Evolutionary conservation across 2,329 filamentous ascomycete genomes (phyloP), one percentile per base, ranked within the genome.

Genomic region (Hysterium pulicare): DNA sequence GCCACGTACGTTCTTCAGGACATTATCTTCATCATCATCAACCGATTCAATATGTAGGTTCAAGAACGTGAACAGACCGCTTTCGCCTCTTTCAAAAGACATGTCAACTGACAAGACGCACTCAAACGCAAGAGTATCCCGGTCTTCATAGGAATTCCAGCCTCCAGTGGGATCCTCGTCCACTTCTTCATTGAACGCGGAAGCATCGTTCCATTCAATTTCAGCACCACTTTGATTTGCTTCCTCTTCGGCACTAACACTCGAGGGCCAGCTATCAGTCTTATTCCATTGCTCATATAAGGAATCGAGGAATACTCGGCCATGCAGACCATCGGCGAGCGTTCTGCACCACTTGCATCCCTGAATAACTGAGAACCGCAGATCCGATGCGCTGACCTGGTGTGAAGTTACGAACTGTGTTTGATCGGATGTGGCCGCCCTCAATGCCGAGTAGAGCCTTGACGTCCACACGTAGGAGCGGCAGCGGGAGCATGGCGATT

Each of bases 111-210:
- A 10, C 24, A 45, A 47, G 5, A 13, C 26, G 15, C 38, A 45
- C 11, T 22, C 10, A 10, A 40, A 21, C 11, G 8, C 10, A 2
- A 47, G 34, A 15, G 38, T 45, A 22, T 47, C 45, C 22, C 45
- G 42, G 10, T 47, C 42, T 30, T 47, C 16, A 38, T 40, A 47
- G 31, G 30, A 15, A n/a, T 41, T 31, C 45, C 37, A 47, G 8
- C 45, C 38, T 31, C 41, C 45, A 21, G 41, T 47, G 1, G 40
- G 16, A 21, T 44, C 45, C 4, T 41, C 31, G 2, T 32, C 41
- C 15, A 36, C 16, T 9, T 45, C 34, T 20, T 45, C 45, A 17
- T 45, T 40, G n/a, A 30, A 30, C n/a, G 26, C 26, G n/a, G 26
- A 30, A 30, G 26, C 26, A 30, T 30, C 26, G n/a, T 30, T 30